Percentiles rank a stretch among this genome's conserved stretches.
Conservation (phyloP, 75 land plant genomes). For the Cupressus sempervirens region DNA sequence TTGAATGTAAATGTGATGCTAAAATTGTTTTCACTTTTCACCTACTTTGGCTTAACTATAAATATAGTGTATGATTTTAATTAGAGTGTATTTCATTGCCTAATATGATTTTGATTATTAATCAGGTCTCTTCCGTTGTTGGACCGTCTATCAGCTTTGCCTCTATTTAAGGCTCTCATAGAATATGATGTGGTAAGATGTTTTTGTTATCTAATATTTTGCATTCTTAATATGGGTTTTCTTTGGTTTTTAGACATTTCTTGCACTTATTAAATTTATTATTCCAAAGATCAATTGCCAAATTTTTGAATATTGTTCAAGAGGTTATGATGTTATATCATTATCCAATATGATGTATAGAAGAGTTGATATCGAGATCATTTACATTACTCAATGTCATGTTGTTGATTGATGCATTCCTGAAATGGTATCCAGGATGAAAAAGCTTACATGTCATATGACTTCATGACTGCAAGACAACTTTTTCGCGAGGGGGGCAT, state of each 20-base stretch:
- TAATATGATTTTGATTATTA: not conserved
- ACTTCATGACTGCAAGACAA: constrained; percentile 42
- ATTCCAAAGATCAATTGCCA: not conserved
- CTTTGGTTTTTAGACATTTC: not conserved
- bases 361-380: not conserved
- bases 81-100: not conserved
- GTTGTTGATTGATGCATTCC: constrained; percentile 1
- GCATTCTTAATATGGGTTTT: not conserved
- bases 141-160: constrained; percentile 38
- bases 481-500: constrained; percentile 30
- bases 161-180: constrained; percentile 34
- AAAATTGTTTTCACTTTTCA: not conserved
- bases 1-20: not conserved
- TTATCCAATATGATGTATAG: not conserved
- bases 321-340: not conserved
- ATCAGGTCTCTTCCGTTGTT: constrained; percentile 27
- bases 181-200: constrained; percentile 33
- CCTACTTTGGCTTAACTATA: not conserved
- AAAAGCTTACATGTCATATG: constrained; percentile 23
- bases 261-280: not conserved
- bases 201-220: not conserved
- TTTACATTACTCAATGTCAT: not conserved
- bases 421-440: constrained; percentile 30
- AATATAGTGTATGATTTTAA: not conserved
- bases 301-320: not conserved